phyloP scores from a whole-genome alignment of 352 stramenopile species.

The Pythium folliculosum region DNA sequence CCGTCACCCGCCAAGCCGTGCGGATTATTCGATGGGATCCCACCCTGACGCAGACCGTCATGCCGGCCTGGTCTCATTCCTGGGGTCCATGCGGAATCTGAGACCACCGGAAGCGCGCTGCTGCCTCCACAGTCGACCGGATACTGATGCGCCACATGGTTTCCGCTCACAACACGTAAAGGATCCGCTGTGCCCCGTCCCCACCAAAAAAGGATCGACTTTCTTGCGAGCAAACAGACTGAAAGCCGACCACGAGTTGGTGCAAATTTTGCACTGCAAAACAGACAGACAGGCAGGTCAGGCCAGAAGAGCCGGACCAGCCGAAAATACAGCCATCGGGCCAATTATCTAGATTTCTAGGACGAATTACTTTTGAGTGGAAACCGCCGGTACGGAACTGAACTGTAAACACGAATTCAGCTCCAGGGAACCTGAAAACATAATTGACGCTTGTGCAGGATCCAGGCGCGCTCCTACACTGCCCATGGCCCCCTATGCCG shows the following conservation, averaged over 20 bases:
- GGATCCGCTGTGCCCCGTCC: too few relatives aligned
- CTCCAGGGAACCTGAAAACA: too few relatives aligned
- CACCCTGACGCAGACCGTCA: background rate
- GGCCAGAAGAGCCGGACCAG: too few relatives aligned
- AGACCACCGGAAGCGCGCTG: background rate
- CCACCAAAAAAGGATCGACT: background rate
- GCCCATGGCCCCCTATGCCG: background rate
- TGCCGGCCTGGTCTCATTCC: background rate
- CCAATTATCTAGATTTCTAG: too few relatives aligned
- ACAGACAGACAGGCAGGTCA: too few relatives aligned
- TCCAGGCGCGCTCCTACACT: background rate
- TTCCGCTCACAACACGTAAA: background rate
- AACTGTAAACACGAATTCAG: too few relatives aligned
- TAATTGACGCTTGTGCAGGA: too few relatives aligned
- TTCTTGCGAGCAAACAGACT: background rate
- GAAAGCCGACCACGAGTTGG: background rate
- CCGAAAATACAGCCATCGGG: too few relatives aligned
- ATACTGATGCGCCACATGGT: background rate
- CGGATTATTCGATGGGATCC: background rate
- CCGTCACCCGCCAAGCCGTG: background rate
- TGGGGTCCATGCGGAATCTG: background rate
- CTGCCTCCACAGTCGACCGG: background rate
- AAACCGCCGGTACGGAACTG: too few relatives aligned
- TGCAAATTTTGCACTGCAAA: too few relatives aligned
- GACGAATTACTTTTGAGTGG: too few relatives aligned